Percentiles rank a stretch among this genome's conserved stretches.
Evolutionary conservation across 352 stramenopile species (phyloP).

Genomic region (Globisporangium solare): DNA sequence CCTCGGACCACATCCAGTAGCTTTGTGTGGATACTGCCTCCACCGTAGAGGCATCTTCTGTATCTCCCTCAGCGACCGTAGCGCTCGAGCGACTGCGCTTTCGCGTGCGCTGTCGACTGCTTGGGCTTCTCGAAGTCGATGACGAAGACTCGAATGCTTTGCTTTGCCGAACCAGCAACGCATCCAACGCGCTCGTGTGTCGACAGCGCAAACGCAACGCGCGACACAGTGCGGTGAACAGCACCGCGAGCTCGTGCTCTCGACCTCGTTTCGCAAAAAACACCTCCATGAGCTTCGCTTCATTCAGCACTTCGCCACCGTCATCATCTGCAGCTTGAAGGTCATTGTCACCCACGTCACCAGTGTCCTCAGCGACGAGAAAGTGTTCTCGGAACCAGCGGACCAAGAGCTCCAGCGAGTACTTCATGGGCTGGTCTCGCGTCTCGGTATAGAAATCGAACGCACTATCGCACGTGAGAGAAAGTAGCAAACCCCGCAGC

Average conservation of each 20-base stretch:
- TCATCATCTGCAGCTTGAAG: too few relatives aligned
- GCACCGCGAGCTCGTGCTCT: slow-evolving; percentile 44
- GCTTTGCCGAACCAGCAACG: slow-evolving; percentile 37
- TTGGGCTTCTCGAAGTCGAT: not conserved
- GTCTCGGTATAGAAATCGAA: slow-evolving; percentile 44
- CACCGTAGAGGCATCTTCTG: not conserved
- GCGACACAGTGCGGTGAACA: slow-evolving; percentile 66
- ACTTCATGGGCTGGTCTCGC: slow-evolving; percentile 31
- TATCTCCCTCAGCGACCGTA: slow-evolving; percentile 2
- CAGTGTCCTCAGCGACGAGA: slow-evolving; percentile 12
- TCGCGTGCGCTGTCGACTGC: slow-evolving; percentile 2
- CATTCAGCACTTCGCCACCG: slow-evolving; percentile 26
- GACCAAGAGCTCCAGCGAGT: slow-evolving; percentile 59
- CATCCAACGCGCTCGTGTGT: slow-evolving; percentile 47
- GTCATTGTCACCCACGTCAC: slow-evolving; percentile 8
- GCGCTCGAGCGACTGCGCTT: slow-evolving; percentile 8
- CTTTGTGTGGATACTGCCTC: slow-evolving; percentile 9
- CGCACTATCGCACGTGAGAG: slow-evolving; percentile 30
- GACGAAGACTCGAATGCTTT: slow-evolving; percentile 35
- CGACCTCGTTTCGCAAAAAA: slow-evolving; percentile 43
- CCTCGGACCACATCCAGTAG: slow-evolving; percentile 65
- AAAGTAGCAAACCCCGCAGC: slow-evolving; percentile 55
- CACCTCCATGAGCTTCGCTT: slow-evolving; percentile 41
- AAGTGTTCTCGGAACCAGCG: slow-evolving; percentile 66
- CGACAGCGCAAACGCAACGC: slow-evolving; percentile 45